Evolutionary conservation across 257 asterid species (phyloP), one percentile per base, ranked within the genome.

Genomic region (Knoxia roxburghii): DNA sequence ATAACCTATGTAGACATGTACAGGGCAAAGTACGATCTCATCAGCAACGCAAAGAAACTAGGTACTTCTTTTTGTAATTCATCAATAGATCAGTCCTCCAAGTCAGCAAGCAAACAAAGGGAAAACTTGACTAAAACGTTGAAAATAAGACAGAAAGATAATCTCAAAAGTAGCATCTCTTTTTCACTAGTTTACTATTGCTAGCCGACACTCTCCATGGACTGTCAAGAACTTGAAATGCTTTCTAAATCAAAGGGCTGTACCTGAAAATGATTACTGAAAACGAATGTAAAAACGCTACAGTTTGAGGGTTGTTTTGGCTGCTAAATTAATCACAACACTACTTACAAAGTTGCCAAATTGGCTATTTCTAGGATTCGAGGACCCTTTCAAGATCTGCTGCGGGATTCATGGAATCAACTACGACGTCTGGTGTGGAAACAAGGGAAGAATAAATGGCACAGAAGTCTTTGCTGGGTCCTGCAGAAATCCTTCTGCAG

Each of bases 1-100:
- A 18, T 91, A 60, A 76, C 84, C 35, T 83, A 85, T 26, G 95
- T 86, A 2, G 98, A 91, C 39, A 79, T 89, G 72, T 89, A 80
- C 68, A 73, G 49, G 2, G 96, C 90, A 39, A 89, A 89, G 77
- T 81, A 87, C 55, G 82, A 81, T 15, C 68, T 91, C 21, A 87
- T 91, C 80, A 74, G 77, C 65, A 55, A 77, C 0, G 86, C 90
- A 52, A 84, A 75, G 9, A 37, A 60, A n/a, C 65, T 29, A 11
- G 65, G 65, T 60, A 60, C 48, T 5, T 0, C 18, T 18, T 4
- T 9, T 37, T n/a, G n/a, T 9, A 37, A 37, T 37, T 37, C 65
- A 60, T 60, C 18, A 2, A 2, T 48, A 48, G 52, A 48, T 6
- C 27, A 50, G 27, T 12, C n/a, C 23, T 50, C 27, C 3, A 50